Conservation (phyloP, 352 stramenopile genomes). For the Phytophthora cactorum region DNA sequence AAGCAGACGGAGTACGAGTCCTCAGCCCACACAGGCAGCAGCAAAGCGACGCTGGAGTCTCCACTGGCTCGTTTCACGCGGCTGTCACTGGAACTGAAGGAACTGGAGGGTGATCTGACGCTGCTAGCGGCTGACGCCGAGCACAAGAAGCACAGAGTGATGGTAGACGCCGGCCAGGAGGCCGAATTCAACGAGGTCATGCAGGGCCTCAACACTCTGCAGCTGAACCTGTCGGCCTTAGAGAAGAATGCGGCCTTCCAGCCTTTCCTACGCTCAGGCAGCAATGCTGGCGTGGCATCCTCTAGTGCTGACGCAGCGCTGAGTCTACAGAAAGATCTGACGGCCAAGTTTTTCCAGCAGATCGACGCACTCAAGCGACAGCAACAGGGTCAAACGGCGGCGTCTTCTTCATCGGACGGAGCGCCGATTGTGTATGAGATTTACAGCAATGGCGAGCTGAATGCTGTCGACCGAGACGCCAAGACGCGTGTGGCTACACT, state of each 20-base stretch:
- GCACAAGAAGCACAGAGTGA: slow-evolving; percentile 53
- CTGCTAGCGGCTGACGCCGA: slow-evolving; percentile 51
- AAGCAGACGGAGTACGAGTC: slow-evolving; percentile 66
- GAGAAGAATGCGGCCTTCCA: slow-evolving; percentile 63
- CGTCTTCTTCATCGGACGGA: slow-evolving; percentile 6
- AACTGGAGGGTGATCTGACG: slow-evolving; percentile 69
- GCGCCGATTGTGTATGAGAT: slow-evolving; percentile 82
- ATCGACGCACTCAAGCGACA: slow-evolving; percentile 63
- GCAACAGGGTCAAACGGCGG: slow-evolving; percentile 33
- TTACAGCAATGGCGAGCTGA: slow-evolving; percentile 78
- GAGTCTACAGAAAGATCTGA: slow-evolving; percentile 72
- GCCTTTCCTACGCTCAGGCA: slow-evolving; percentile 52
- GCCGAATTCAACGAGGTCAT: slow-evolving; percentile 73
- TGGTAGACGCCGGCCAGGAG: slow-evolving; percentile 71
- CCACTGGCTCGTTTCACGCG: slow-evolving; percentile 75
- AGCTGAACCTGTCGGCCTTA: slow-evolving; percentile 67
- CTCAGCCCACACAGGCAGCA: slow-evolving; percentile 18
- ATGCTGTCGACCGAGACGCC: slow-evolving; percentile 69
- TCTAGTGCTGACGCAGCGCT: slow-evolving; percentile 50
- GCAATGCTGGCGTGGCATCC: background rate
- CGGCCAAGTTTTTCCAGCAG: slow-evolving; percentile 73
- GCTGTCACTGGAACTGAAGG: slow-evolving; percentile 71
- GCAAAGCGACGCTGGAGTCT: slow-evolving; percentile 54
- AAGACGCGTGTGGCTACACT: slow-evolving; percentile 65
- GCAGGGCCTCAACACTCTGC: slow-evolving; percentile 60